A percentile compares a stretch with the other conserved stretches of the same genome.
These are phyloP conservation scores for Aspergillus felis DNA, from an alignment of 2,329 filamentous ascomycete species.

Conservation along the genomic window DNA sequence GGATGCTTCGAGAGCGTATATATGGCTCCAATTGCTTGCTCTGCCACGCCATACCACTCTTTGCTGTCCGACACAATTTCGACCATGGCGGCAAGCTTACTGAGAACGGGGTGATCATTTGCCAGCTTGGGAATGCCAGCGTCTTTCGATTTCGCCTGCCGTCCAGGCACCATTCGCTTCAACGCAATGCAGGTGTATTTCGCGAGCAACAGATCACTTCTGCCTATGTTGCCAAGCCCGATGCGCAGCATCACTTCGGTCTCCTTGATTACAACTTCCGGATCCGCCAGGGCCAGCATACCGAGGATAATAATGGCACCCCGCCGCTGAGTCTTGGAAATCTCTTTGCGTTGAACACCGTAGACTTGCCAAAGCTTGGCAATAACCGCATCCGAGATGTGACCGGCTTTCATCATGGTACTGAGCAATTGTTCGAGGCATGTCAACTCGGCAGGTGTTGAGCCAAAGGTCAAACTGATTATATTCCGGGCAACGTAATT, in stretches of 20 bases:
- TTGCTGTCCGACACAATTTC: constrained; percentile 85
- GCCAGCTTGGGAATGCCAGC: constrained; percentile 67
- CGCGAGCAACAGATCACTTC: constrained; percentile 78
- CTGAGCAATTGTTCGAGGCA: constrained; percentile 91
- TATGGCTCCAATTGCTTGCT: constrained; percentile 93
- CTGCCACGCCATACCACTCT: constrained; percentile 91
- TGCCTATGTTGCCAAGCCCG: constrained; percentile 75
- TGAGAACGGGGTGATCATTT: constrained; percentile 86
- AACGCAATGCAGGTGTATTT: constrained; percentile 95
- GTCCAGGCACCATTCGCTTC: constrained; percentile 82
- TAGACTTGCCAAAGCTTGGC: constrained; percentile 97
- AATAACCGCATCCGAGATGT: constrained; percentile 80
- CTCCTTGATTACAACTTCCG: constrained; percentile 88
- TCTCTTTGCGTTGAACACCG: constrained; percentile 86
- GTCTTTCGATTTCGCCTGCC: constrained; percentile 70
- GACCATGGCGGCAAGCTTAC: constrained; percentile 75
- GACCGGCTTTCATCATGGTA: constrained; percentile 94
- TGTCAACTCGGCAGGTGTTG: constrained; percentile 89
- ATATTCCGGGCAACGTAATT: constrained; percentile 97
- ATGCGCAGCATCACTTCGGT: constrained; percentile 93
- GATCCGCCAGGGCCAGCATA: constrained; percentile 90
- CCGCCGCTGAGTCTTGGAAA: constrained; percentile 83
- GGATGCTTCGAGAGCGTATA: constrained; percentile 93
- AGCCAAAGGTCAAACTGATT: constrained; percentile 96
- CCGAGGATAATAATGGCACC: constrained; percentile 94